These are phyloP conservation scores for Gaeumannomyces sp. DNA, from an alignment of 2,329 filamentous ascomycete genomes.

Conservation along the genomic window DNA sequence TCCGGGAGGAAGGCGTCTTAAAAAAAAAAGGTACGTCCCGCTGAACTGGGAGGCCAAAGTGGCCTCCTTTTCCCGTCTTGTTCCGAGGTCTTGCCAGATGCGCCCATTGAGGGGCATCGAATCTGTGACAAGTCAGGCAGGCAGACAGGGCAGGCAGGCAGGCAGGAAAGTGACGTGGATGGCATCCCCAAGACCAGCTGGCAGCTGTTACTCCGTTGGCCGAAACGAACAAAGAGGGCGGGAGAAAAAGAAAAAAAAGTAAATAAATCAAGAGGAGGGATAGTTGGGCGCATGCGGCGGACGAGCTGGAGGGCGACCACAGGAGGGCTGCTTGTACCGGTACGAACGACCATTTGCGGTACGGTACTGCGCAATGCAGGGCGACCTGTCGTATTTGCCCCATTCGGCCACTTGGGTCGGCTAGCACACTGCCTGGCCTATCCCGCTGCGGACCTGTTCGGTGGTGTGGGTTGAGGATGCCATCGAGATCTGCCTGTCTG, in stretches of 20 bases:
- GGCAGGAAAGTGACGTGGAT: neutral
- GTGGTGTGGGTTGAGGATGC: neutral
- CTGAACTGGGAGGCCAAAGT: neutral
- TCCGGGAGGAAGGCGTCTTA: neutral
- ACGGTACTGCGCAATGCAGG: neutral
- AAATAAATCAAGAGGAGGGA: neutral
- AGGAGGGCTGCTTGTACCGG: neutral
- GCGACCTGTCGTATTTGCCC: neutral
- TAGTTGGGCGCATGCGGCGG: no score
- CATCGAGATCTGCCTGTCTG: neutral
- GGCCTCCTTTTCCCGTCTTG: neutral
- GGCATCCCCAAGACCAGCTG: neutral
- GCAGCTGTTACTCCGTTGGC: neutral
- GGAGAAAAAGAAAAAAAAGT: neutral
- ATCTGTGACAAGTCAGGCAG: neutral
- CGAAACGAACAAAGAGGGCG: neutral
- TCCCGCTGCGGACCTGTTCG: neutral
- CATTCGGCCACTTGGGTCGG: neutral
- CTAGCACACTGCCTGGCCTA: neutral
- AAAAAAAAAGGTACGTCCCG: neutral
- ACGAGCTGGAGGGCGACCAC: neutral
- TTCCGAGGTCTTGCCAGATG: neutral
- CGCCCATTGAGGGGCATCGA: neutral
- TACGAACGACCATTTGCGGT: neutral
- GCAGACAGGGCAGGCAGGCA: no score